Evolutionary conservation across 768 basidiomycete genomes (phyloP), one percentile per base, ranked within the genome.

Genomic region (Psilocybe subaeruginosa): DNA sequence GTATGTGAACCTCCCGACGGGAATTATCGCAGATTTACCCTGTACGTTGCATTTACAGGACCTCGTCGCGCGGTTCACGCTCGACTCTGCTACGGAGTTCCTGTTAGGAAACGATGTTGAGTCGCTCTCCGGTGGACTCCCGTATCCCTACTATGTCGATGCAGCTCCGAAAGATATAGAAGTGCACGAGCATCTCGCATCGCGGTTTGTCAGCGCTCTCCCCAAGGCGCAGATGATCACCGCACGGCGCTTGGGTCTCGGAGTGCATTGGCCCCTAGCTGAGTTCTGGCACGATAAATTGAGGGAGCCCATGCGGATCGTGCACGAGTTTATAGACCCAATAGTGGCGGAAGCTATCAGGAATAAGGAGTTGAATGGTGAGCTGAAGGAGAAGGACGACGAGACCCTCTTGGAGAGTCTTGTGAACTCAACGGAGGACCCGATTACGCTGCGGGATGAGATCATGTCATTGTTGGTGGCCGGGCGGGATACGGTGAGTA

Each of bases 21-120:
- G 23, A 23, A 23, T 23, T 23, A 23, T 23, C 23, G 23, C 23
- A 23, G 23, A 37, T 39, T n/a, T 30, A 16, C 16, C n/a, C 35
- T 14, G 19, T 23, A 19, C 17, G 2, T 23, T 23, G 23, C 23
- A 9, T 16, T 14, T 54, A 4, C 51, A 80, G 78, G 80, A 82
- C 58, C 63, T 80, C 29, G 77, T 76, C 4, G 72, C 74, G 2
- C 76, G 79, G 0, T 87, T 88, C 69, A 87, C 87, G 16, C 85
- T 88, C 35, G 86, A 88, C 66, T 84, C 83, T 0, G 83, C 84
- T 0, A 81, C 84, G 0, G 82, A 83, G 27, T 86, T 87, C 66
- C 75, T 86, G 8, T 84, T 85, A 60, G 82, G 85, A 31, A 77
- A 77, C 11, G 76, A 78, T 14, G 75, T 83, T 0, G 39, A 62